Evolutionary conservation across 176 grass and related monocot genomes (phyloP).

Genomic region (Otatea glauca): DNA sequence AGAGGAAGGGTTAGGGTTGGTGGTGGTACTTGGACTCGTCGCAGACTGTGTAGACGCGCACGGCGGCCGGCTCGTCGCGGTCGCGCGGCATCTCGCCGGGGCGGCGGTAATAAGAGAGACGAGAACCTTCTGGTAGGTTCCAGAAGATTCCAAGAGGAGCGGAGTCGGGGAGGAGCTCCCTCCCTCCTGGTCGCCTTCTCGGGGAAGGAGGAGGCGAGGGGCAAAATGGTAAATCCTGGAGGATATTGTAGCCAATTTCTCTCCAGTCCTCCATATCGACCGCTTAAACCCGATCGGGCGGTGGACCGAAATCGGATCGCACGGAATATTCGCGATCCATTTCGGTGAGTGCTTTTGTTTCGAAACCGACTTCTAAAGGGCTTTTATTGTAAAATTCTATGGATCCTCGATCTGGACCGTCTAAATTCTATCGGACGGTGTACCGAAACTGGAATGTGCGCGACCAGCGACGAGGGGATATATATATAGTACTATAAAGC

Average conservation of each 20-base stretch:
- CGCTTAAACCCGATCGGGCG: neutral
- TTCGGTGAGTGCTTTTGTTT: too few species aligned
- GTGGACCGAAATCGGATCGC: neutral
- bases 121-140: neutral
- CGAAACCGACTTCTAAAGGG: too few species aligned
- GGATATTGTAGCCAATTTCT: neutral
- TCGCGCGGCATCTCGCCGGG: constrained; percentile 61
- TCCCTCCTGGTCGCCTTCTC: neutral
- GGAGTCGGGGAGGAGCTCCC: too few species aligned
- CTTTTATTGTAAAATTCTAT: too few species aligned
- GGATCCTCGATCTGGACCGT: too few species aligned
- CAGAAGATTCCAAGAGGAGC: neutral
- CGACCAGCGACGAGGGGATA: too few species aligned
- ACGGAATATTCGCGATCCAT: neutral
- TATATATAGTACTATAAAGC: too few species aligned
- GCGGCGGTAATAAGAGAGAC: neutral
- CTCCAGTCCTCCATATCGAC: neutral
- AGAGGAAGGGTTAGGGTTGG: neutral
- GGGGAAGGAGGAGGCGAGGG: neutral
- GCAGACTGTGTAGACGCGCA: constrained; percentile 88
- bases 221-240: neutral
- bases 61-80: constrained; percentile 56
- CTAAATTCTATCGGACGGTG: neutral
- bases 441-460: too few species aligned
- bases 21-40: constrained; percentile 79